Conservation (phyloP, 495 filamentous ascomycete genomes). For the Pseudomonodictys pantanalensis region DNA sequence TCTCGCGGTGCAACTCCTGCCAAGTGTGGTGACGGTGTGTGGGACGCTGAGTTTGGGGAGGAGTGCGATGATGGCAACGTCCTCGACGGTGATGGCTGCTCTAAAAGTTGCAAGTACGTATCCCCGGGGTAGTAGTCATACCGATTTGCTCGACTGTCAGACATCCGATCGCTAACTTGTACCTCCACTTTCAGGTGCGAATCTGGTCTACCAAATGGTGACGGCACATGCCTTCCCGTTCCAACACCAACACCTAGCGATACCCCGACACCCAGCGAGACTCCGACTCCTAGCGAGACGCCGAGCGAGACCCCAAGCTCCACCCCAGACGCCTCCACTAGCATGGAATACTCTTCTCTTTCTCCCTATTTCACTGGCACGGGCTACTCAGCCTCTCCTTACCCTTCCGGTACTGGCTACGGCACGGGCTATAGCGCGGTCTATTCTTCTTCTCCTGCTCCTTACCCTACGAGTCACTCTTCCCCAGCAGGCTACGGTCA, state of each 20-base stretch:
- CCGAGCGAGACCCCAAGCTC: too few species aligned
- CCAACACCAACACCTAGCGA: too few species aligned
- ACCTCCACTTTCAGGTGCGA: too few species aligned
- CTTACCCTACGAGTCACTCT: background rate
- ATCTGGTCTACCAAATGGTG: constrained; percentile 21
- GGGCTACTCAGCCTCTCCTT: too few species aligned
- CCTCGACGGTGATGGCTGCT: constrained; percentile 43
- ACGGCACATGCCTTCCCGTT: constrained; percentile 25
- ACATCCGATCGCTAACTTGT: too few species aligned
- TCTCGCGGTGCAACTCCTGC: constrained; percentile 49
- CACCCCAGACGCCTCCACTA: constrained; percentile 6
- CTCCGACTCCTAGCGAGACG: too few species aligned
- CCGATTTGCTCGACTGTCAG: too few species aligned
- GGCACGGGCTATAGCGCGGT: too few species aligned
- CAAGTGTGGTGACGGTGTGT: constrained; percentile 50
- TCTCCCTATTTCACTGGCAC: too few species aligned
- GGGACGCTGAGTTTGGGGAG: constrained; percentile 42
- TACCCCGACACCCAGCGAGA: too few species aligned
- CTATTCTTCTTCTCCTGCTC: background rate
- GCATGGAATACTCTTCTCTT: constrained; percentile 7
- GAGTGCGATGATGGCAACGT: constrained; percentile 51
- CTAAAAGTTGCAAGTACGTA: constrained; percentile 45
- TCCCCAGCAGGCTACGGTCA: constrained; percentile 8
- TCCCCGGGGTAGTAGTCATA: too few species aligned
- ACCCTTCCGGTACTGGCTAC: too few species aligned